Percentiles rank a stretch among this genome's conserved stretches.
Conservation (phyloP, 2,329 filamentous ascomycete genomes). For the Colletotrichum sp. region DNA sequence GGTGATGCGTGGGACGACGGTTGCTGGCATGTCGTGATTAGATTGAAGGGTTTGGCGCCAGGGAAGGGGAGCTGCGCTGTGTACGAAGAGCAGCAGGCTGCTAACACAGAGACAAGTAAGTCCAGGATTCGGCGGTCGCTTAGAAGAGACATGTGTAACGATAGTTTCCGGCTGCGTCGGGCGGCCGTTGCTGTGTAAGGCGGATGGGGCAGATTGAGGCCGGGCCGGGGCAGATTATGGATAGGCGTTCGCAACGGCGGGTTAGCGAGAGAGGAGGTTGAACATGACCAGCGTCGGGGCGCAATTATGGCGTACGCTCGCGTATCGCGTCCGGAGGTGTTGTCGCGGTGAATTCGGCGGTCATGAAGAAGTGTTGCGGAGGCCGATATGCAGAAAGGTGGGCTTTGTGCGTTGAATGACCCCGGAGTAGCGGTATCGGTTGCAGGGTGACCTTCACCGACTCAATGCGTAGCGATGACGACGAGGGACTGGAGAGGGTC, state of each 20-base stretch:
- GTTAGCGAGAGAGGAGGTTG: neutral
- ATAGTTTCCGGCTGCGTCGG: neutral
- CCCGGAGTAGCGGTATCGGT: slow-evolving; percentile 2
- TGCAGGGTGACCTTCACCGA: slow-evolving; percentile 11
- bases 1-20: neutral
- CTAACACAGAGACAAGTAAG: neutral
- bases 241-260: neutral
- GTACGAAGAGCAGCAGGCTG: neutral
- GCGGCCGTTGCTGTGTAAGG: neutral
- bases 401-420: neutral
- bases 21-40: neutral
- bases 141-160: neutral
- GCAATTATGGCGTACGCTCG: neutral
- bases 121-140: neutral
- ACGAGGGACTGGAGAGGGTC: neutral
- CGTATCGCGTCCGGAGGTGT: neutral
- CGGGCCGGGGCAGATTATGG: neutral
- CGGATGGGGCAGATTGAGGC: neutral
- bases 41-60: neutral
- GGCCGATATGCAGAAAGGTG: slow-evolving; percentile 2
- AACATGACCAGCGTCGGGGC: neutral
- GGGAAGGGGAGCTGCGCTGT: neutral
- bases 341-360: neutral
- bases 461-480: neutral
- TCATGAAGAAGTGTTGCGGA: neutral